A percentile compares a stretch with the other conserved stretches of the same genome.
phyloP scores from a whole-genome alignment of 2,329 filamentous ascomycete genomes.

The Simplicillium aogashimaense region DNA sequence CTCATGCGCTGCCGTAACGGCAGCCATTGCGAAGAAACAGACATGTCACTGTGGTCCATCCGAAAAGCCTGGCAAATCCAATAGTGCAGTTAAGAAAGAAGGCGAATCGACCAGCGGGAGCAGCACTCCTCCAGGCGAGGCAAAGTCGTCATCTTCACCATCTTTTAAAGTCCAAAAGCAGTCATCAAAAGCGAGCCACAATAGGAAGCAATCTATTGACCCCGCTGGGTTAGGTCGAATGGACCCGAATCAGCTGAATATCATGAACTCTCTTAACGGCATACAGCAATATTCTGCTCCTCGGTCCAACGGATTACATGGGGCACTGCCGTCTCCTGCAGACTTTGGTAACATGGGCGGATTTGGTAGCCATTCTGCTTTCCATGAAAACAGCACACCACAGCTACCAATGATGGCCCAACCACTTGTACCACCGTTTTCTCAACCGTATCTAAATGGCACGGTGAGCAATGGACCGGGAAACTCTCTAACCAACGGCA shows the following conservation, averaged over 20 bases:
- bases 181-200: slow-evolving; percentile 19
- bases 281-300: slow-evolving; percentile 15
- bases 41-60: slow-evolving; percentile 40
- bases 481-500: slow-evolving; percentile 14
- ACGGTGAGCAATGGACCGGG: slow-evolving; percentile 9
- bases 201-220: slow-evolving; percentile 41
- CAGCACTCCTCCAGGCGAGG: slow-evolving; percentile 18
- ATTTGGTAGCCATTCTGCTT: too few relatives aligned
- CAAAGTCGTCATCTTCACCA: slow-evolving; percentile 17
- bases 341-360: too few relatives aligned
- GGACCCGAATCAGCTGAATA: slow-evolving; percentile 41
- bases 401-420: too few relatives aligned
- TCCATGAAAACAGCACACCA: too few relatives aligned
- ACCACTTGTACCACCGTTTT: background rate
- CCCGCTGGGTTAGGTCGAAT: slow-evolving; percentile 38
- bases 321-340: too few relatives aligned
- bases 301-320: slow-evolving; percentile 1
- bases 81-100: slow-evolving; percentile 14
- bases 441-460: background rate
- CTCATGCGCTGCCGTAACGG: slow-evolving; percentile 53
- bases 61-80: slow-evolving; percentile 11
- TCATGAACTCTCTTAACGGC: slow-evolving; percentile 24
- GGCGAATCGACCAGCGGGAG: slow-evolving; percentile 11
- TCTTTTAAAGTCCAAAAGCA: slow-evolving; percentile 38
- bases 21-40: slow-evolving; percentile 49